These are phyloP conservation scores for Waltiozyma sp. DNA, from an alignment of 1,139 yeast genomes.

Conservation along the genomic window DNA sequence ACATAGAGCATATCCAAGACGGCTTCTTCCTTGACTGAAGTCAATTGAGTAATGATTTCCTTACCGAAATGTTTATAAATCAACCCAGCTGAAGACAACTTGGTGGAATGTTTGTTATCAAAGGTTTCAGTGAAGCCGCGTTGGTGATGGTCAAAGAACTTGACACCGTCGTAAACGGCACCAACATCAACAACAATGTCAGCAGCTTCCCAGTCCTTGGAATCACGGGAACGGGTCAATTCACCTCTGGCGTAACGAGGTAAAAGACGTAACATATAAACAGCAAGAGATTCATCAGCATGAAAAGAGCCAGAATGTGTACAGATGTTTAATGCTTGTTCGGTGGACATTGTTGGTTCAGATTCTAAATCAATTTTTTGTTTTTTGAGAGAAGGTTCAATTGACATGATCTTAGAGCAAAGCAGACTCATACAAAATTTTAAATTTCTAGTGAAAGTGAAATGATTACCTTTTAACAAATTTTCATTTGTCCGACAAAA, in stretches of 20 bases:
- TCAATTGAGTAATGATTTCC: slow-evolving; percentile 46
- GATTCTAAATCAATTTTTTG: slow-evolving; percentile 5
- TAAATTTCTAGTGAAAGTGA: too few relatives aligned
- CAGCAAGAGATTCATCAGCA: slow-evolving; percentile 97
- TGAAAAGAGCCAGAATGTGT: slow-evolving; percentile 95
- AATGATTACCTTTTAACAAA: not conserved
- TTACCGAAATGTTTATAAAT: slow-evolving; percentile 89
- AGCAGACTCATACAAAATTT: not conserved
- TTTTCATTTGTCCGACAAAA: not conserved
- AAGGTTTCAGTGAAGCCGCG: slow-evolving; percentile 65
- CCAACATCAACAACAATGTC: slow-evolving; percentile 93
- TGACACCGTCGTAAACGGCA: slow-evolving; percentile 82
- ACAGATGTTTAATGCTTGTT: slow-evolving; percentile 42
- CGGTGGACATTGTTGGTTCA: not conserved
- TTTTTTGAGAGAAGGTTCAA: slow-evolving; percentile 11
- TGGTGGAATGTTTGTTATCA: slow-evolving; percentile 50
- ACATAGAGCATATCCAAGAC: slow-evolving; percentile 55
- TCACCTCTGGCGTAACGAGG: slow-evolving; percentile 60
- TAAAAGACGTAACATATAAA: slow-evolving; percentile 64
- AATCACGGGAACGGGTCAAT: slow-evolving; percentile 74
- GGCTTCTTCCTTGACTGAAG: slow-evolving; percentile 21
- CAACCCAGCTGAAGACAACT: slow-evolving; percentile 87
- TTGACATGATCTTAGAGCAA: not conserved
- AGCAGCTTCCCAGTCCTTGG: slow-evolving; percentile 71
- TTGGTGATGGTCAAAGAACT: slow-evolving; percentile 94